These are phyloP conservation scores for Fusarium decemcellulare DNA, from an alignment of 2,329 filamentous ascomycete species.

Conservation along the genomic window DNA sequence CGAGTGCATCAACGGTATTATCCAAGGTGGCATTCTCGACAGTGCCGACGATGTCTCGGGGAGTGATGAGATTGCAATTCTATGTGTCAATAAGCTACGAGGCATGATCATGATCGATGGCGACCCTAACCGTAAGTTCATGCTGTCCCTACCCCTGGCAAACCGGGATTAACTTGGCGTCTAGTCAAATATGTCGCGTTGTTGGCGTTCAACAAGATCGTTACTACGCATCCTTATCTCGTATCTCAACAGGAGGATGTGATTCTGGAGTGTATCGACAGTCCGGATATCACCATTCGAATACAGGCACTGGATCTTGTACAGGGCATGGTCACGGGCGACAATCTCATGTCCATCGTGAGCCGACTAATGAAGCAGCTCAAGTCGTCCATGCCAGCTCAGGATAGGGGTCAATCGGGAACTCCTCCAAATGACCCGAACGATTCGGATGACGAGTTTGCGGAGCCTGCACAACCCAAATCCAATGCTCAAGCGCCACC, in stretches of 20 bases:
- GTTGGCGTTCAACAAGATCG: conserved; percentile 95
- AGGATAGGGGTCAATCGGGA: conserved; percentile 59
- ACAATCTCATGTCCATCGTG: conserved; percentile 88
- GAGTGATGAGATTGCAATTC: conserved; percentile 89
- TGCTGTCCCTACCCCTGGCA: too few relatives aligned
- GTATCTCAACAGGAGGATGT: conserved; percentile 96
- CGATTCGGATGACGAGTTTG: conserved; percentile 67
- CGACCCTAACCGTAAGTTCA: conserved; percentile 86
- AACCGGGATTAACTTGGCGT: conserved; percentile 27
- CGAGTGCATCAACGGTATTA: conserved; percentile 98
- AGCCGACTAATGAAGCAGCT: conserved; percentile 91
- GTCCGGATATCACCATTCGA: conserved; percentile 94
- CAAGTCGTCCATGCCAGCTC: conserved; percentile 71
- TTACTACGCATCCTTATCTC: conserved; percentile 86
- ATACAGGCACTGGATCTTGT: conserved; percentile 93
- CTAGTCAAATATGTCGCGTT: conserved; percentile 97
- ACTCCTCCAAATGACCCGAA: conserved; percentile 62
- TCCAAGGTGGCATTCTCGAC: conserved; percentile 94
- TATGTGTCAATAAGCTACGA: conserved; percentile 93
- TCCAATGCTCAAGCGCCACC: conserved; percentile 63
- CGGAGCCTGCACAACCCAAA: conserved; percentile 50
- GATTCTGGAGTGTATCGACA: conserved; percentile 96
- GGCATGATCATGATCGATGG: conserved; percentile 95
- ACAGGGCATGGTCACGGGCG: conserved; percentile 91
- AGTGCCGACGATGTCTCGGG: conserved; percentile 84